phyloP scores from a whole-genome alignment of 441 rosid species.

The Erodium chrysanthum region DNA sequence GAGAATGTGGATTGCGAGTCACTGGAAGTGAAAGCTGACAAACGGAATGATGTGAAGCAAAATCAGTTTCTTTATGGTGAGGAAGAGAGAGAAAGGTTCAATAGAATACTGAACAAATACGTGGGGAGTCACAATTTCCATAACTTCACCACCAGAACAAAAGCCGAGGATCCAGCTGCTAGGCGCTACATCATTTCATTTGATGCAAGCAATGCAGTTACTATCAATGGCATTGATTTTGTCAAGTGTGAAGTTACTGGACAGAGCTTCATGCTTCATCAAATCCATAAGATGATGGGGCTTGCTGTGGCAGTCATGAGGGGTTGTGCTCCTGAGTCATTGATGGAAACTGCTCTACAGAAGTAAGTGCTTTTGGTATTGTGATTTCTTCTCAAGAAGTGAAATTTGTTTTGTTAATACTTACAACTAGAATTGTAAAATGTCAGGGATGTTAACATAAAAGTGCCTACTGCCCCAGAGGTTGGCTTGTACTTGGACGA shows the following conservation, averaged over 20 bases:
- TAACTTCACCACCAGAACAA: slow-evolving; percentile 79
- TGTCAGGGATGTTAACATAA: background rate
- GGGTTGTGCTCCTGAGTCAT: slow-evolving; percentile 62
- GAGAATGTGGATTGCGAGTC: slow-evolving; percentile 15
- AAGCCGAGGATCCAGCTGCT: slow-evolving; percentile 85
- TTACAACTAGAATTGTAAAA: background rate
- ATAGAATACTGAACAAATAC: slow-evolving; percentile 52
- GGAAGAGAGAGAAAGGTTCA: slow-evolving; percentile 66
- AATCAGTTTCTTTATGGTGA: slow-evolving; percentile 49
- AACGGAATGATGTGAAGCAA: background rate
- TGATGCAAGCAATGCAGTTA: slow-evolving; percentile 38
- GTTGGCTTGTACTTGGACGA: background rate
- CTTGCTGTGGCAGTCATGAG: slow-evolving; percentile 82
- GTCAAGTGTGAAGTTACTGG: slow-evolving; percentile 92
- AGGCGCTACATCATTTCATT: slow-evolving; percentile 61
- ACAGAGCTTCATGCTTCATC: slow-evolving; percentile 99
- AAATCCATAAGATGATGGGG: slow-evolving; percentile 83
- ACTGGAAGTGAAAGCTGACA: background rate
- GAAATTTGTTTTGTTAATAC: background rate
- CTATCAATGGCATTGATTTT: slow-evolving; percentile 62
- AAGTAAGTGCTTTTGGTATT: slow-evolving; percentile 33
- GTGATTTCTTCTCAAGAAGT: background rate
- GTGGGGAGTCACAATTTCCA: slow-evolving; percentile 91
- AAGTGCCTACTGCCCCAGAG: background rate
- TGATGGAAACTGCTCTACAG: slow-evolving; percentile 53